phyloP scores from a whole-genome alignment of 805 yeast genomes.

The Candida hispaniensis region DNA sequence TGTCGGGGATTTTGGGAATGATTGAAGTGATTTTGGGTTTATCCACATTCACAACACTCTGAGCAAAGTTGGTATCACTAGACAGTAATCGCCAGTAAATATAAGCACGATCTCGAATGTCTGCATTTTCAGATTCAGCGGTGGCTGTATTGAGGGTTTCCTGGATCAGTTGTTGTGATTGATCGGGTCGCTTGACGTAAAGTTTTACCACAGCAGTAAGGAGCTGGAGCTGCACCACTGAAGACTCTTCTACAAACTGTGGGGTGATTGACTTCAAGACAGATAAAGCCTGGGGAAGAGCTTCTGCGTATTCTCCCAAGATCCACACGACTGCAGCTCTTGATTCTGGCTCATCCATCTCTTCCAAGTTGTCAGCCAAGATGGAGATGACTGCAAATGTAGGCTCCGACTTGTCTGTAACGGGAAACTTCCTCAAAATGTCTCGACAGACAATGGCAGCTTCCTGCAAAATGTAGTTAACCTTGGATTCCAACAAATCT shows the following conservation, averaged over 20 bases:
- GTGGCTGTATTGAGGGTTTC: slow-evolving; percentile 66
- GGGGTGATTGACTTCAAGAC: slow-evolving; percentile 34
- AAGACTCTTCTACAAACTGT: slow-evolving; percentile 52
- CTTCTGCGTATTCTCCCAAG: slow-evolving; percentile 55
- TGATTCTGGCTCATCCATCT: slow-evolving; percentile 67
- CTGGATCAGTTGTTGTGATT: slow-evolving; percentile 62
- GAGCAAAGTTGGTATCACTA: slow-evolving; percentile 69
- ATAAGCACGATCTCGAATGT: slow-evolving; percentile 73
- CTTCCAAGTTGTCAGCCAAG: slow-evolving; percentile 37
- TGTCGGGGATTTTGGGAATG: slow-evolving; percentile 59
- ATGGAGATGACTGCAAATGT: slow-evolving; percentile 38
- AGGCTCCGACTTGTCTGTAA: slow-evolving; percentile 41
- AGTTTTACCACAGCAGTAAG: slow-evolving; percentile 69
- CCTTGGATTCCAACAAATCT: slow-evolving; percentile 50
- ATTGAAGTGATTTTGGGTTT: slow-evolving; percentile 66
- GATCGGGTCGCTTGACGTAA: slow-evolving; percentile 48
- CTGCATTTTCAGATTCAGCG: slow-evolving; percentile 72
- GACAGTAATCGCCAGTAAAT: slow-evolving; percentile 81
- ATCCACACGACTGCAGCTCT: slow-evolving; percentile 77
- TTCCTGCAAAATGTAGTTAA: slow-evolving; percentile 74
- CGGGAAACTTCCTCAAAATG: slow-evolving; percentile 66
- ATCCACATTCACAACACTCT: slow-evolving; percentile 45
- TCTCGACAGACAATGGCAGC: slow-evolving; percentile 64
- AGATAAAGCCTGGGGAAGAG: slow-evolving; percentile 35
- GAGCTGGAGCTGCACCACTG: slow-evolving; percentile 66